Conservation (phyloP, 208 protist genomes). For the Strigomonas culicis region DNA sequence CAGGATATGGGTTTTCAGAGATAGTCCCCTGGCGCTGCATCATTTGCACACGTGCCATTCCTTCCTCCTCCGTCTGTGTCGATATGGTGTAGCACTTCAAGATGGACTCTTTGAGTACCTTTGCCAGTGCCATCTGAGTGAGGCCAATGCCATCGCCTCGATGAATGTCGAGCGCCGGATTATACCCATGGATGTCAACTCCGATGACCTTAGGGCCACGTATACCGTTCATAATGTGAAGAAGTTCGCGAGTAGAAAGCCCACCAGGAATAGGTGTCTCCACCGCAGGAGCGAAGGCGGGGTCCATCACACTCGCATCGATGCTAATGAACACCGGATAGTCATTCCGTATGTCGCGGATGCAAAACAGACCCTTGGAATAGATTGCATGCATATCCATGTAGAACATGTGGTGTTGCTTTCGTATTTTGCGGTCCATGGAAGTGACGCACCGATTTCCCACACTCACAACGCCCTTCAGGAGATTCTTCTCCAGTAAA, state of each 20-base stretch:
- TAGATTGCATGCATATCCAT: conserved; percentile 89
- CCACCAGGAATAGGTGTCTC: conserved; percentile 49
- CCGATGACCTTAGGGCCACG: conserved; percentile 78
- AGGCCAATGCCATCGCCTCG: conserved; percentile 64
- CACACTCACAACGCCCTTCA: conserved; percentile 79
- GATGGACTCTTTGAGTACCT: conserved; percentile 77
- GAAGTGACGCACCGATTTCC: conserved; percentile 68
- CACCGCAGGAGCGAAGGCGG: conserved; percentile 68
- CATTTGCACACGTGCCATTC: conserved; percentile 69
- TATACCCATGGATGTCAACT: conserved; percentile 74
- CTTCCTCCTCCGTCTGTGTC: conserved; percentile 75
- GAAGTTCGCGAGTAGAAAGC: conserved; percentile 67
- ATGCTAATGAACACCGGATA: conserved; percentile 83
- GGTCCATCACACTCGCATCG: conserved; percentile 73
- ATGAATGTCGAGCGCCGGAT: conserved; percentile 47
- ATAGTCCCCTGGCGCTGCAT: conserved; percentile 80
- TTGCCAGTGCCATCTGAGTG: conserved; percentile 66
- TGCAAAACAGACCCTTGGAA: conserved; percentile 76
- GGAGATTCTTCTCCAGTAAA: conserved; percentile 58
- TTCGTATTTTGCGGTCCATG: conserved; percentile 63
- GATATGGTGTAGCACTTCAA: conserved; percentile 76
- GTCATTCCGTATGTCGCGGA: conserved; percentile 84
- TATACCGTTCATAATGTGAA: conserved; percentile 76
- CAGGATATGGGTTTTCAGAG: conserved; percentile 78
- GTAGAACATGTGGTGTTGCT: conserved; percentile 78